phyloP scores from a whole-genome alignment of 2,329 filamentous ascomycete species.

The Dothistroma septosporum region DNA sequence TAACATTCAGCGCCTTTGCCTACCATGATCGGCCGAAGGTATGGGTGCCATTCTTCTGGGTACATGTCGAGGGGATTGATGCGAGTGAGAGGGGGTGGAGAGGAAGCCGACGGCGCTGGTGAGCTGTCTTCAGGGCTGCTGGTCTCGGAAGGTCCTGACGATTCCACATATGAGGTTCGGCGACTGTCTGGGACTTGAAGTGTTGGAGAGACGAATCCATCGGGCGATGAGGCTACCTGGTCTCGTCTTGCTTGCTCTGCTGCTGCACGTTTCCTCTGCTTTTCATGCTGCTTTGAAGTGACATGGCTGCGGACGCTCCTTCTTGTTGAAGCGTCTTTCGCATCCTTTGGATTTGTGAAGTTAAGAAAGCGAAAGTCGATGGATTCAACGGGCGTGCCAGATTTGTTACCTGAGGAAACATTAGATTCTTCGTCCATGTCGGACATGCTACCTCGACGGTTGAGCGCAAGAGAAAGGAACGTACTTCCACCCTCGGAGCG shows the following conservation, averaged over 20 bases:
- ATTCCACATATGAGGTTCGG: constrained; percentile 9
- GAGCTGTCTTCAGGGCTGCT: constrained; percentile 27
- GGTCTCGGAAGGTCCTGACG: constrained; percentile 15
- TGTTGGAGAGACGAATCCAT: constrained; percentile 5
- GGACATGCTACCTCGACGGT: constrained; percentile 10
- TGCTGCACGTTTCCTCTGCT: constrained; percentile 16
- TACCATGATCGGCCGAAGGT: constrained; percentile 32
- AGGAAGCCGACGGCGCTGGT: constrained; percentile 18
- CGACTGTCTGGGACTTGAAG: constrained; percentile 14
- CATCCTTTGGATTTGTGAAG: constrained; percentile 35
- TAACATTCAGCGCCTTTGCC: constrained; percentile 4
- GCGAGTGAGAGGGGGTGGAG: constrained; percentile 18
- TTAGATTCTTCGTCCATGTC: constrained; percentile 16
- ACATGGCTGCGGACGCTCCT: constrained; percentile 36
- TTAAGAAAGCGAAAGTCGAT: constrained; percentile 36
- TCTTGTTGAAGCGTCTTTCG: constrained; percentile 30
- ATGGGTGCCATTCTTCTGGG: constrained; percentile 37
- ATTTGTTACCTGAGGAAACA: constrained; percentile 23
- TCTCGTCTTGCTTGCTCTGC: constrained; percentile 15
- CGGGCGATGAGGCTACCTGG: constrained; percentile 11
- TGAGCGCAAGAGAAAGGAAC: constrained; percentile 13
- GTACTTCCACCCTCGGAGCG: constrained; percentile 27
- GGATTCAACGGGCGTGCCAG: constrained; percentile 15
- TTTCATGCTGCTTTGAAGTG: constrained; percentile 22
- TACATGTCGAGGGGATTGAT: constrained; percentile 35